phyloP scores from a whole-genome alignment of 2,329 filamentous ascomycete species.

The Colletotrichum sp. region DNA sequence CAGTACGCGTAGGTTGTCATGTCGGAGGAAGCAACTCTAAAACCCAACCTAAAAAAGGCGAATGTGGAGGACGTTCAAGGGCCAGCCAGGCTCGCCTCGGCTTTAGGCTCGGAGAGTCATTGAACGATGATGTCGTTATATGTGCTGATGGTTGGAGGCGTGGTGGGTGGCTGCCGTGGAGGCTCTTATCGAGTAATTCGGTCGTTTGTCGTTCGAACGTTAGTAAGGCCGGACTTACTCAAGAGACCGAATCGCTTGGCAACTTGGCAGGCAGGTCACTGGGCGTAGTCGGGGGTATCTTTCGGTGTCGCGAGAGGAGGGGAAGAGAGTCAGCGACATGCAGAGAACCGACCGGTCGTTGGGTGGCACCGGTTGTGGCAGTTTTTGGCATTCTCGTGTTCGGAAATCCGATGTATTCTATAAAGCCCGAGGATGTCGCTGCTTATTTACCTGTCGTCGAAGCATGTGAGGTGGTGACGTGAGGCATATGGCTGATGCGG shows the following conservation, averaged over 20 bases:
- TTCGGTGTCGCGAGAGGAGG: background rate
- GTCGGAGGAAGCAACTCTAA: slow-evolving; percentile 9
- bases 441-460: background rate
- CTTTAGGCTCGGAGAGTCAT: background rate
- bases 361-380: background rate
- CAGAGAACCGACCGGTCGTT: background rate
- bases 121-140: background rate
- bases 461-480: background rate
- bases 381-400: background rate
- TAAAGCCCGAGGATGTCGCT: background rate
- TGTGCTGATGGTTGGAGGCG: background rate
- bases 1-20: slow-evolving; percentile 13
- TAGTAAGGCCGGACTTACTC: background rate
- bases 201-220: background rate
- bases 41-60: background rate
- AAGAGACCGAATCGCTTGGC: background rate
- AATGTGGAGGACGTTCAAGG: background rate
- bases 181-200: background rate
- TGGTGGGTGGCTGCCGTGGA: background rate
- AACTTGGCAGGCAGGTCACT: background rate
- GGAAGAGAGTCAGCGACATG: background rate
- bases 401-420: background rate
- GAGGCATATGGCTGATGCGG: background rate
- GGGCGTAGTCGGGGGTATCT: background rate
- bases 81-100: background rate